Base-by-base conservation (phyloP, 805 yeast species). In the Ogataea paraovalis region DNA sequence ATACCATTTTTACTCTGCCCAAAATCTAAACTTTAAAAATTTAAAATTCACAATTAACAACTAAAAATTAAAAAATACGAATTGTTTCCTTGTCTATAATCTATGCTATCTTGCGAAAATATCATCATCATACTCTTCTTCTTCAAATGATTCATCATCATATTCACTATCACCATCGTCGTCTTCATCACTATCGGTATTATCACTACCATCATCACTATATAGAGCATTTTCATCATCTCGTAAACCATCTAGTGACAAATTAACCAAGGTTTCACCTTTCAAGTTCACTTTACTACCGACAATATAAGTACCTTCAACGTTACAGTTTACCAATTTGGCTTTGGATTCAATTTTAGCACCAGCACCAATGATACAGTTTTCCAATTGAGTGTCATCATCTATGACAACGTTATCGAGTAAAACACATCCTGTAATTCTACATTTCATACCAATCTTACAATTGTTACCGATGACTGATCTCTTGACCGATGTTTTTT, bases 351-450 rank as follows among this genome's bases (percentile, higher is more conserved):
- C 83, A 25, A 94, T 74, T n/a, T 67, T 69, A 1, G 84, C 91
- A 42, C 71, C 69, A 38, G 73, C 70, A 14, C 98, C 99, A 44
- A 94, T 72, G 18, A 92, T 83, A 68, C 96, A 88, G 69, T 92
- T 94, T 65, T 94, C 99, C 50, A 85, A 64, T 44, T 71, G 78
- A 13, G 66, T 83, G 55, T 87, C 97, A 64, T 92, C 96, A 41
- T 80, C 96, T 33, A 94, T 70, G 0, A 67, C 68, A 20, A 83
- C 95, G 44, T 79, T 78, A 58, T 86, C 85, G 43, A 89, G 71
- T 4, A 94, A 60, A 13, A 94, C 81, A 55, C 91, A 89, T 2
- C 96, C 98, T 2, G 90, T 86, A 47, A 94, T 76, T 56, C 94
- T 82, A 66, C 96, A 92, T 51, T 89, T 79, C 60, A 82, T 83